Percentiles rank a stretch among this genome's conserved stretches.
phyloP scores from a whole-genome alignment of 2,329 filamentous ascomycete species.

The Aschersonia sp. region DNA sequence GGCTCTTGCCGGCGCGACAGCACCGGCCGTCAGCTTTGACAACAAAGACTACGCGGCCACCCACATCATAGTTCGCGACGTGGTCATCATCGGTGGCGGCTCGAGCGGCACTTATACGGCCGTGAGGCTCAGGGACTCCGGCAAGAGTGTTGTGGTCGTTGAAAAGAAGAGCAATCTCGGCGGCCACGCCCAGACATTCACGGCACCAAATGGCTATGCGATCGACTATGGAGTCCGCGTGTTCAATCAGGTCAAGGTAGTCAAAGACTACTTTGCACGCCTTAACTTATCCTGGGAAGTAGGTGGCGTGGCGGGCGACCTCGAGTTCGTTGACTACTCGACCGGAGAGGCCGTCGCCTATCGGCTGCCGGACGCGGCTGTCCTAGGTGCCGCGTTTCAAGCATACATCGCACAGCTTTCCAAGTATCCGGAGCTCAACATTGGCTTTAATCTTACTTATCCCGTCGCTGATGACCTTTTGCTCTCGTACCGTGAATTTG shows the following conservation, averaged over 20 bases:
- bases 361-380: neutral
- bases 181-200: slow-evolving; percentile 28
- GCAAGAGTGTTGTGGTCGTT: slow-evolving; percentile 21
- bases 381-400: slow-evolving; percentile 1
- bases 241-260: slow-evolving; percentile 17
- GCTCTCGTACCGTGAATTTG: slow-evolving; percentile 24
- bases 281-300: slow-evolving; percentile 12
- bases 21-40: neutral
- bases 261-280: slow-evolving; percentile 21
- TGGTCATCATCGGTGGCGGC: slow-evolving; percentile 26
- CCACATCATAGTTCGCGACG: slow-evolving; percentile 4
- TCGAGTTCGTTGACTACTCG: slow-evolving; percentile 1
- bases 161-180: slow-evolving; percentile 22
- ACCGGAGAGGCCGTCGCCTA: neutral
- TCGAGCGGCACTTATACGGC: slow-evolving; percentile 24
- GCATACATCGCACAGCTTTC: neutral
- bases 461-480: slow-evolving; percentile 26
- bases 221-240: slow-evolving; percentile 9
- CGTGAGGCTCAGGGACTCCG: slow-evolving; percentile 20
- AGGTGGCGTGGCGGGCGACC: neutral
- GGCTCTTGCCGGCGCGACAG: neutral
- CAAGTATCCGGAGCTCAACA: slow-evolving; percentile 2
- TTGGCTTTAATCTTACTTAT: slow-evolving; percentile 14
- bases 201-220: slow-evolving; percentile 4
- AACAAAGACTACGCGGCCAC: neutral